These are phyloP conservation scores for Diutina pseudorugosa DNA, from an alignment of 1,139 yeast species.

Conservation along the genomic window DNA sequence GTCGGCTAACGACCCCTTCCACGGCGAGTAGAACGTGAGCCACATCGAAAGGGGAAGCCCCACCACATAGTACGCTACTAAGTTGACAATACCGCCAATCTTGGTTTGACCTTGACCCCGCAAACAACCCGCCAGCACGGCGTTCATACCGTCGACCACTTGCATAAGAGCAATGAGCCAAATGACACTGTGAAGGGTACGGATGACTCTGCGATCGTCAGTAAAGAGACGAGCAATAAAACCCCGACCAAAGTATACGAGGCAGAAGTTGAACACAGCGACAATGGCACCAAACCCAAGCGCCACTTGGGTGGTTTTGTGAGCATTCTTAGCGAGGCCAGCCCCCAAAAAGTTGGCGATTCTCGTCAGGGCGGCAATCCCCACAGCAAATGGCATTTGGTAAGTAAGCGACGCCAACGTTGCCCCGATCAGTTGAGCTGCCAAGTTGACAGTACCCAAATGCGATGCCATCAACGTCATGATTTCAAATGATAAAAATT, in stretches of 20 bases:
- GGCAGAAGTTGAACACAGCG: constrained; percentile 27
- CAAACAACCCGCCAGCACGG: constrained; percentile 47
- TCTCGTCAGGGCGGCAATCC: constrained; percentile 79
- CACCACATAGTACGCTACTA: constrained; percentile 37
- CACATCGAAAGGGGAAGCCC: constrained; percentile 41
- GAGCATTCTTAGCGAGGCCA: constrained; percentile 30
- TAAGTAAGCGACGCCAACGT: constrained; percentile 71
- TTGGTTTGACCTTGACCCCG: constrained; percentile 51
- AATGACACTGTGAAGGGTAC: constrained; percentile 28
- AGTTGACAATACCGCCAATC: constrained; percentile 45
- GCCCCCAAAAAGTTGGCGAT: constrained; percentile 82
- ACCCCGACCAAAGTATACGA: constrained; percentile 20
- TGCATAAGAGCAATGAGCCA: constrained; percentile 46
- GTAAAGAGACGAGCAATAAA: constrained; percentile 28
- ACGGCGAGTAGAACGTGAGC: constrained; percentile 34
- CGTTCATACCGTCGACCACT: constrained; percentile 44
- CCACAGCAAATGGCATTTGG: constrained; percentile 82
- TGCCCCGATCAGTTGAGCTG: constrained; percentile 82
- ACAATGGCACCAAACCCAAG: constrained; percentile 30
- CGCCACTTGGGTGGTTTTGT: constrained; percentile 32
- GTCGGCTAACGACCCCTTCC: constrained; percentile 34
- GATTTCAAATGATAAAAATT: constrained; percentile 61
- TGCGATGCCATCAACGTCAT: constrained; percentile 64
- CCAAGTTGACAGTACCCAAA: constrained; percentile 72
- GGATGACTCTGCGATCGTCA: constrained; percentile 29